A percentile compares a stretch with the other conserved stretches of the same genome.
Evolutionary conservation across 805 yeast genomes (phyloP).

Genomic region (Sugiyamaella valdiviana): DNA sequence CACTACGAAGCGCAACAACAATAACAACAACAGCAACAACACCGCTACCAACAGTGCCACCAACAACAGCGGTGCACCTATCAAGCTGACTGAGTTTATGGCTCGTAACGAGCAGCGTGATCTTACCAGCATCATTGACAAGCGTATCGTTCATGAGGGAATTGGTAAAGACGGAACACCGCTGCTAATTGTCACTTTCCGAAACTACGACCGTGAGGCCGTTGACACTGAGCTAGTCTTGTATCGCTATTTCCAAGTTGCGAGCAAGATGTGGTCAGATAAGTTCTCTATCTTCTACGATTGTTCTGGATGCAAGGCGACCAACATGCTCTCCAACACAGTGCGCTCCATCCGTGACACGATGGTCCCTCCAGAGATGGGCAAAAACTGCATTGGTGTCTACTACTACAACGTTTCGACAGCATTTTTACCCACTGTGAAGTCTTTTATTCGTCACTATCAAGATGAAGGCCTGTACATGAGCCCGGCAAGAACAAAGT

Average conservation of each 20-base stretch:
- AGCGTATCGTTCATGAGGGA: slow-evolving; percentile 52
- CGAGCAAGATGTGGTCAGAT: slow-evolving; percentile 66
- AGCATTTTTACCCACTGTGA: slow-evolving; percentile 25
- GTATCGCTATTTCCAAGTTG: slow-evolving; percentile 56
- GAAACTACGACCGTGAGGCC: slow-evolving; percentile 33
- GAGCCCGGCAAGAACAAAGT: slow-evolving; percentile 28
- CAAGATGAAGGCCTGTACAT: slow-evolving; percentile 19
- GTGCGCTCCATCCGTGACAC: slow-evolving; percentile 34
- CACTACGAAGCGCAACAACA: neutral
- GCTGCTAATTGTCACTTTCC: slow-evolving; percentile 45
- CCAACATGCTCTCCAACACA: slow-evolving; percentile 27
- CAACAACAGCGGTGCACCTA: slow-evolving; percentile 9
- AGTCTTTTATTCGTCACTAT: slow-evolving; percentile 20
- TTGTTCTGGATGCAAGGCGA: slow-evolving; percentile 52
- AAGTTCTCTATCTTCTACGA: slow-evolving; percentile 60
- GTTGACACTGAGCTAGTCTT: slow-evolving; percentile 45
- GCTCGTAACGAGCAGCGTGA: slow-evolving; percentile 55
- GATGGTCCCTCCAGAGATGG: slow-evolving; percentile 48
- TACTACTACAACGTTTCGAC: slow-evolving; percentile 43
- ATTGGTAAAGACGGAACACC: slow-evolving; percentile 71
- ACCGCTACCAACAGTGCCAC: neutral
- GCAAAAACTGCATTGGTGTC: slow-evolving; percentile 46
- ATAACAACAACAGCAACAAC: slow-evolving; percentile 2
- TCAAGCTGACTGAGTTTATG: slow-evolving; percentile 65
- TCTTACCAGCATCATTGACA: slow-evolving; percentile 39